Evolutionary conservation across 192 early-diverging fungal genomes (phyloP), one percentile per base, ranked within the genome.

Genomic region (Chytriomyces sp.): DNA sequence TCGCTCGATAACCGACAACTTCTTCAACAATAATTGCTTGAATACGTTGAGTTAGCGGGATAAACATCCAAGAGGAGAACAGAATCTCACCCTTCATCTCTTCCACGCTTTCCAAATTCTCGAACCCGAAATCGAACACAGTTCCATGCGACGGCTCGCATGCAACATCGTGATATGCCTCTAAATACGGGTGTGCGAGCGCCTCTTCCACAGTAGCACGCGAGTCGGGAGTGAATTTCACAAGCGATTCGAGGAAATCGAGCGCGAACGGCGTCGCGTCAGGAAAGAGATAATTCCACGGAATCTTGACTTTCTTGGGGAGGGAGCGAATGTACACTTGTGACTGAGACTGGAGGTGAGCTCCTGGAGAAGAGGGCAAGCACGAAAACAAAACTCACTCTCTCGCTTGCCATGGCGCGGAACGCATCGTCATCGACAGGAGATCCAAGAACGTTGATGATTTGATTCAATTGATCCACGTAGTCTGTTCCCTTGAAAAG

Each of bases 401-500:
- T 88, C 66, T 96, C 93, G 74, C 93, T 95, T 31, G 94, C 95
- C 73, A 97, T 93, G 36, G 93, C 86, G 41, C 83, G 74, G 69
- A 98, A 79, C 5, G 93, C 93, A 36, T 85, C 92, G 69, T 94
- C 93, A 76, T 94, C 93, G 39, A 83, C 84, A n/a, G 97, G 97
- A 0, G 96, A 96, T 49, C 97, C 97, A 49, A 97, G 87, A 52
- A 99, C 91, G 63, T 88, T 86, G 61, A 99, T 82, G 59, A 99
- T 99, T 81, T 98, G 93, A 80, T 96, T 97, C 73, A 99, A 84
- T 80, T 99, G 97, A 77, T 99, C 96, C n/a, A 98, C 96, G 77
- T 95, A 96, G 84, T 99, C 97, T 39, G 91, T 86, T 26, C 97
- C 97, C 74, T 96, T 98, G 81, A 98, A 99, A 64, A 99, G 84